These are phyloP conservation scores for Herpomyces periplanetae DNA, from an alignment of 2,329 filamentous ascomycete species.

Conservation along the genomic window DNA sequence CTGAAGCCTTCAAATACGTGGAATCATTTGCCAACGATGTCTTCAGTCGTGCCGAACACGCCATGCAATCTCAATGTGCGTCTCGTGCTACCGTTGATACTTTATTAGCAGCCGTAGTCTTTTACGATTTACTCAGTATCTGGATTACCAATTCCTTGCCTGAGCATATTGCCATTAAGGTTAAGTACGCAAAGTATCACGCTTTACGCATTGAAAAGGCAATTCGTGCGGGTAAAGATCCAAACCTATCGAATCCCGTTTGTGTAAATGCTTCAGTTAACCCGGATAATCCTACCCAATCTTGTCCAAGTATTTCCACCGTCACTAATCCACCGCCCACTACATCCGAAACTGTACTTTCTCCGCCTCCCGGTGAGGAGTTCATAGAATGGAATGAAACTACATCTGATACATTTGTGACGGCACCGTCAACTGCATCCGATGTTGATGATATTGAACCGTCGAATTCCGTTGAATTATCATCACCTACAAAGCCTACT, in stretches of 20 bases:
- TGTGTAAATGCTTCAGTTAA: slow-evolving; percentile 8
- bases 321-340: slow-evolving; percentile 15
- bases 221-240: slow-evolving; percentile 57
- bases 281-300: slow-evolving; percentile 8
- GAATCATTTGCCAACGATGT: slow-evolving; percentile 76
- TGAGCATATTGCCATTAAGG: slow-evolving; percentile 37
- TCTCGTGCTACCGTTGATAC: slow-evolving; percentile 58
- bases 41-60: slow-evolving; percentile 42
- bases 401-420: no score
- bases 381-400: no score
- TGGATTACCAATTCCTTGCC: slow-evolving; percentile 46
- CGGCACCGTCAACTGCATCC: no score
- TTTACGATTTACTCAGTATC: slow-evolving; percentile 51
- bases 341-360: slow-evolving; percentile 21
- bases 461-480: no score
- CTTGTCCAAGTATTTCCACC: slow-evolving; percentile 10
- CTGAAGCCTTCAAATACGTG: slow-evolving; percentile 55
- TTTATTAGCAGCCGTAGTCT: slow-evolving; percentile 63
- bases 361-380: no score
- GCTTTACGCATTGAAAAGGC: slow-evolving; percentile 63
- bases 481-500: no score
- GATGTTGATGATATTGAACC: no score
- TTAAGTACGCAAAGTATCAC: slow-evolving; percentile 89
- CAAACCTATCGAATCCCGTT: slow-evolving; percentile 64
- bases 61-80: slow-evolving; percentile 14